phyloP scores from a whole-genome alignment of 768 basidiomycete species.

The Termitomyces sp. region DNA sequence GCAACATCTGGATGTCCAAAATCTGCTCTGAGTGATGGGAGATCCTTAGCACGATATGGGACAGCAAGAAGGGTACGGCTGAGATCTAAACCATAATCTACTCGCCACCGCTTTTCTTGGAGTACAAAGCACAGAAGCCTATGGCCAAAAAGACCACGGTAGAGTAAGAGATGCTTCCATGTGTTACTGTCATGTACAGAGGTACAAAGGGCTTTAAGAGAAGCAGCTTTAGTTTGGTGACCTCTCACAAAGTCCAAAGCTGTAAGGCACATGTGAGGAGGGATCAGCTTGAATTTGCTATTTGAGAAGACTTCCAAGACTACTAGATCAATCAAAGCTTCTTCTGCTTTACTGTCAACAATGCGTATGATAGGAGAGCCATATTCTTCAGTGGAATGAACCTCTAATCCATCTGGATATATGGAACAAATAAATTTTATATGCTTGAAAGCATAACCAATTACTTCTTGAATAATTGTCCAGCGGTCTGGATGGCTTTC shows the following conservation, averaged over 20 bases:
- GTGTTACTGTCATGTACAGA: not conserved
- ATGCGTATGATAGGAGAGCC: slow-evolving; percentile 13
- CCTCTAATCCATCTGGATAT: slow-evolving; percentile 17
- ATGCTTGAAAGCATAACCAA: slow-evolving; percentile 22
- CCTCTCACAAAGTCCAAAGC: slow-evolving; percentile 20
- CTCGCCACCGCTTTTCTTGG: not conserved
- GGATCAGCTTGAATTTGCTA: slow-evolving; percentile 13
- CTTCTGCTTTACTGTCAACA: slow-evolving; percentile 12
- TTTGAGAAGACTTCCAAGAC: slow-evolving; percentile 17
- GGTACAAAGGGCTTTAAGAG: not conserved
- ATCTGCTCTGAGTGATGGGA: not conserved
- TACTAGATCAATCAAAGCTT: slow-evolving; percentile 10
- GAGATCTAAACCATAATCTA: not conserved
- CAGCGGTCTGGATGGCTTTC: slow-evolving; percentile 39
- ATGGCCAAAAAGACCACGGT: not conserved
- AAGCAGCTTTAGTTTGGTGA: not conserved
- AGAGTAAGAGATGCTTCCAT: not conserved
- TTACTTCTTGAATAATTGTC: slow-evolving; percentile 31
- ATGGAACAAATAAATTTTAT: slow-evolving; percentile 4
- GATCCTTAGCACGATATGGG: not conserved
- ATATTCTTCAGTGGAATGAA: not conserved
- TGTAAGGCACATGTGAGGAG: slow-evolving; percentile 8
- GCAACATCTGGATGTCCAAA: not conserved
- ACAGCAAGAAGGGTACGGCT: not conserved
- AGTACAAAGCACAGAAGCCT: not conserved